Percentiles rank a stretch among this genome's conserved stretches.
Evolutionary conservation across 139 green algal species (phyloP).

Genomic region (Coelastrella sp.): DNA sequence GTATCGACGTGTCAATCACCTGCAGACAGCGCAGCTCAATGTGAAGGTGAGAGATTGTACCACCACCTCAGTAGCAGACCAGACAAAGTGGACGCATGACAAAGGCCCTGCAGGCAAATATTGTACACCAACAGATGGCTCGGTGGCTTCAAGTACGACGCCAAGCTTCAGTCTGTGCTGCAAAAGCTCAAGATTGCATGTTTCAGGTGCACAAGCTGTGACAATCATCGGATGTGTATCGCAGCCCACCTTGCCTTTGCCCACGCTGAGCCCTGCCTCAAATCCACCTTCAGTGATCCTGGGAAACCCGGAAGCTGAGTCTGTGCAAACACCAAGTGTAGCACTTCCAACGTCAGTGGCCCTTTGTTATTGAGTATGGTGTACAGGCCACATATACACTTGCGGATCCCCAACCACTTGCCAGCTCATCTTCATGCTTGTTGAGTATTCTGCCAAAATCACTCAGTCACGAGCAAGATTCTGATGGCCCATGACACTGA

Average conservation of each 20-base stretch:
- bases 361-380: no score
- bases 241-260: constrained; percentile 43
- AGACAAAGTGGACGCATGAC: neutral
- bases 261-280: constrained; percentile 31
- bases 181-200: neutral
- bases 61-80: neutral
- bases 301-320: constrained; percentile 34
- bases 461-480: no score
- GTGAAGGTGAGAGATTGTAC: neutral
- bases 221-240: neutral
- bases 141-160: no score
- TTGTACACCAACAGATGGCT: neutral
- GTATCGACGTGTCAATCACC: constrained; percentile 53
- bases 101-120: neutral
- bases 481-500: neutral
- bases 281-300: neutral
- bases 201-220: neutral
- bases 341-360: no score
- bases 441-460: no score
- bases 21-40: neutral
- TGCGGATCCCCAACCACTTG: no score
- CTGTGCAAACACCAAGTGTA: neutral
- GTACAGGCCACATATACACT: no score
- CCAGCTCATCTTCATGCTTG: no score
- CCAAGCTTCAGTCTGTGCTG: no score